Evolutionary conservation across 352 stramenopile genomes (phyloP).

Genomic region (Phytophthora nicotianae): DNA sequence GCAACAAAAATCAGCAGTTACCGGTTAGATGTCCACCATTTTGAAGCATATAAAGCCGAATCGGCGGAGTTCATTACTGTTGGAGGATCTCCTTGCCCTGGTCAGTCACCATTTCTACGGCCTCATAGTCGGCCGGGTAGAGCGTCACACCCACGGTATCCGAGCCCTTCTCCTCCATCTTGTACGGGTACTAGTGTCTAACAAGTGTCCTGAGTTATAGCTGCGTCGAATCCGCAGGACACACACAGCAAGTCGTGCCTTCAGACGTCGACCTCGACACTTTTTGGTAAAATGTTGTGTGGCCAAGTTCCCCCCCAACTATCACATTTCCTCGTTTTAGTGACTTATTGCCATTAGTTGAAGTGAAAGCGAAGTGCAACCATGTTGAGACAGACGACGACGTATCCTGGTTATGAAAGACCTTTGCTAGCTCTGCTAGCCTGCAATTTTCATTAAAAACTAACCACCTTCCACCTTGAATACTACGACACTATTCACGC

Average conservation of each 20-base stretch:
- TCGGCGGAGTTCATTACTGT: slow-evolving; percentile 42
- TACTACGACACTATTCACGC: slow-evolving; percentile 40
- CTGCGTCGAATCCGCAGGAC: slow-evolving; percentile 1
- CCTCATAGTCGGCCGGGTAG: slow-evolving; percentile 78
- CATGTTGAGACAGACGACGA: no score
- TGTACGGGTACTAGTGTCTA: slow-evolving; percentile 15
- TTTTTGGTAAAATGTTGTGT: slow-evolving; percentile 29
- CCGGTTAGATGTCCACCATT: slow-evolving; percentile 2
- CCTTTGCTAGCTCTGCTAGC: slow-evolving; percentile 17
- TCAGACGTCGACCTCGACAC: slow-evolving; percentile 4
- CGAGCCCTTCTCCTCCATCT: slow-evolving; percentile 53
- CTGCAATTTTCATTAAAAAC: slow-evolving; percentile 30
- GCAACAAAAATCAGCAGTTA: slow-evolving; percentile 6
- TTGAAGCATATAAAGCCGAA: background rate
- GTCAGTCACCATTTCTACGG: slow-evolving; percentile 82
- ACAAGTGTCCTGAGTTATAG: background rate
- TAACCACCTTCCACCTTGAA: slow-evolving; percentile 26
- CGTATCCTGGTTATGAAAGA: background rate
- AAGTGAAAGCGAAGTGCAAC: background rate
- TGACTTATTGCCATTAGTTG: slow-evolving; percentile 6
- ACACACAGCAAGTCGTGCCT: slow-evolving; percentile 11
- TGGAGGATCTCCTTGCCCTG: slow-evolving; percentile 81
- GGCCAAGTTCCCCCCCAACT: background rate
- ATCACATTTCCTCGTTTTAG: slow-evolving; percentile 7
- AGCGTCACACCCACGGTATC: slow-evolving; percentile 75